phyloP scores from a whole-genome alignment of 148 eudicot species.

The Arctostaphylos glauca region DNA sequence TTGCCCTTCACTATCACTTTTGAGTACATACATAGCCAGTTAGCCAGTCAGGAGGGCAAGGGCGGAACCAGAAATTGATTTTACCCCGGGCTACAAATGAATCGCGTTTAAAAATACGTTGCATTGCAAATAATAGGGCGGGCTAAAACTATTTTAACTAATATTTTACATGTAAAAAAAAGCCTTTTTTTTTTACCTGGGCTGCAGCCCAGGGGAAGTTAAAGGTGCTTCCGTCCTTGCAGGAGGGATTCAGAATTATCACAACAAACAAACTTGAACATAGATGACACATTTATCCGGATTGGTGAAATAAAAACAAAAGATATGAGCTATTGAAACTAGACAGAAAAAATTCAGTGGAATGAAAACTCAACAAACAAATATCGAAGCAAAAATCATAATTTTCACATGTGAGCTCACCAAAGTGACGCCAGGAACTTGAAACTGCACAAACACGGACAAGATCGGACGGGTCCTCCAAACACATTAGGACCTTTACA shows the following conservation, averaged over 20 bases:
- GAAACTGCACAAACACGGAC: conserved; percentile 36
- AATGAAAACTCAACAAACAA: not conserved
- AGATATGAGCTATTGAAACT: not conserved
- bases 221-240: too few relatives aligned
- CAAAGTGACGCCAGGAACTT: conserved; percentile 46
- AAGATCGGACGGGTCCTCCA: conserved; percentile 43
- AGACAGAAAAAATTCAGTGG: not conserved
- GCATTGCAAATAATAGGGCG: too few relatives aligned
- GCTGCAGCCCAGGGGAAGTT: too few relatives aligned
- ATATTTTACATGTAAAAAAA: too few relatives aligned
- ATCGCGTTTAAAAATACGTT: too few relatives aligned
- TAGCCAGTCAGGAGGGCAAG: too few relatives aligned
- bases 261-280: not conserved
- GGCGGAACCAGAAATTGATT: too few relatives aligned
- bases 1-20: not conserved
- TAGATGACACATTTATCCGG: not conserved
- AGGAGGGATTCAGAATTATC: not conserved
- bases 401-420: conserved; percentile 28
- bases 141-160: too few relatives aligned
- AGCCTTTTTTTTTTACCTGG: too few relatives aligned
- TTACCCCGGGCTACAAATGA: too few relatives aligned
- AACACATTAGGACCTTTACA: conserved; percentile 36
- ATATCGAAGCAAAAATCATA: not conserved
- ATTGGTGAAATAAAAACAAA: not conserved
- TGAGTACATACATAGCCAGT: not conserved